These are phyloP conservation scores for Amphibolis antarctica DNA, from an alignment of 106 monocot species.

Conservation along the genomic window DNA sequence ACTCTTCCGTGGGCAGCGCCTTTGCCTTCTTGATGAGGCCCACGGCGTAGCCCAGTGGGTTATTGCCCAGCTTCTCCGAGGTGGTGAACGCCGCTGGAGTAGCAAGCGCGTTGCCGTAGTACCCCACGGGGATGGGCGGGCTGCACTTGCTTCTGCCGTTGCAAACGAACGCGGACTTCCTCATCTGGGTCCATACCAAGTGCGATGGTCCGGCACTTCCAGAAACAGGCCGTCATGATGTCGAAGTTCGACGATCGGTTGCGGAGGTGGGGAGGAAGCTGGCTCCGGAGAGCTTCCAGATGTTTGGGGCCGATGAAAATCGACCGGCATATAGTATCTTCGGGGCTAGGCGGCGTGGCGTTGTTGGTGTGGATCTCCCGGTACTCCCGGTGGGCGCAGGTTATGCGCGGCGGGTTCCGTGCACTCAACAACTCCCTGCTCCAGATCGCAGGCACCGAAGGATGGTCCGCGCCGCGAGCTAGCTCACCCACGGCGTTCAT, in stretches of 20 bases:
- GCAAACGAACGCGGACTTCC: conserved; percentile 31
- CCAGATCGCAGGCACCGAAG: conserved; percentile 22
- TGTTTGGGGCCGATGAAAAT: conserved; percentile 42
- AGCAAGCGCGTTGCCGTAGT: conserved; percentile 40
- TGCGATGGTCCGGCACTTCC: conserved; percentile 31
- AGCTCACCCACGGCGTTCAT: conserved; percentile 28
- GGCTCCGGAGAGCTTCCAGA: conserved; percentile 13
- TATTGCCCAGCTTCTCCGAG: conserved; percentile 12
- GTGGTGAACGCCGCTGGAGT: conserved; percentile 21
- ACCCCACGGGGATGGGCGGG: conserved; percentile 23
- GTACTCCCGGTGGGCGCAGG: conserved; percentile 27
- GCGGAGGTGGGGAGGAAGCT: conserved; percentile 15
- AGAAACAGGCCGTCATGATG: conserved; percentile 34
- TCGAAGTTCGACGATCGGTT: conserved; percentile 17
- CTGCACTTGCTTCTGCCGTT: conserved; percentile 15
- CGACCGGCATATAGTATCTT: conserved; percentile 14
- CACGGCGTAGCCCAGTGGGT: conserved; percentile 24
- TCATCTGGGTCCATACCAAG: conserved; percentile 18
- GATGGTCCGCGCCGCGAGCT: conserved; percentile 12
- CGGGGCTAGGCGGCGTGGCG: conserved; percentile 7
- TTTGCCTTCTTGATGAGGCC: conserved; percentile 29
- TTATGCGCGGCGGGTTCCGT: conserved; percentile 7
- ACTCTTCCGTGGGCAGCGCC: conserved; percentile 13
- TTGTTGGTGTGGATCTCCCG: conserved; percentile 1
- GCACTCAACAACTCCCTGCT: conserved; percentile 14